These are phyloP conservation scores for Tephrocybe sp. DNA, from an alignment of 768 basidiomycete genomes.

Conservation along the genomic window DNA sequence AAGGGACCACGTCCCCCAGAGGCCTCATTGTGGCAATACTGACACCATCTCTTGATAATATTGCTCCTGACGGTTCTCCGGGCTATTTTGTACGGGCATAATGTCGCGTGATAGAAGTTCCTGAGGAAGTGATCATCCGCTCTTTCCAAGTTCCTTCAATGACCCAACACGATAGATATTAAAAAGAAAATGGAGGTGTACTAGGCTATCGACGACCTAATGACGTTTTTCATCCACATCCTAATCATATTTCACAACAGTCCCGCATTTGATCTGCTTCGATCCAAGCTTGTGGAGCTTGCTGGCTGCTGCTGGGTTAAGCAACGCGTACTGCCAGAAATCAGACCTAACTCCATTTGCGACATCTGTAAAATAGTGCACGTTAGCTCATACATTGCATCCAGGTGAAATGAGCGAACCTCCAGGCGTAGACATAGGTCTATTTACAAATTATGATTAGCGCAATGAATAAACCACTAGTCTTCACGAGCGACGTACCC, in stretches of 20 bases:
- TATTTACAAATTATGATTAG: background rate
- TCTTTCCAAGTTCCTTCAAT: no score
- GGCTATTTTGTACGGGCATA: no score
- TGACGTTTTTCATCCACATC: no score
- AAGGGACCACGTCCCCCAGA: no score
- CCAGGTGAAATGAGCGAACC: background rate
- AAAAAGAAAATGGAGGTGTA: no score
- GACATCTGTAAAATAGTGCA: background rate
- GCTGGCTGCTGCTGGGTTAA: background rate
- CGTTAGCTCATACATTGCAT: background rate
- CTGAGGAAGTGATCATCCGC: no score
- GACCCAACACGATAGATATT: no score
- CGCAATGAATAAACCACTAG: background rate
- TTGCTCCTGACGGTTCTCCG: no score
- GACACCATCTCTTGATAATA: no score
- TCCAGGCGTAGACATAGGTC: background rate
- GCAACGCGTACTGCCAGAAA: conserved; percentile 1
- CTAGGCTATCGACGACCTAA: no score
- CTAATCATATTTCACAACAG: background rate
- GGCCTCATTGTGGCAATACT: no score
- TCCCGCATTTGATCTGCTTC: background rate
- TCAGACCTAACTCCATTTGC: background rate
- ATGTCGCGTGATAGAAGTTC: no score
- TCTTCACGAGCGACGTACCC: background rate
- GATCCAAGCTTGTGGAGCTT: background rate